A percentile compares a stretch with the other conserved stretches of the same genome.
Evolutionary conservation across 768 basidiomycete genomes (phyloP).

Genomic region (Rhizopogon vinicolor): DNA sequence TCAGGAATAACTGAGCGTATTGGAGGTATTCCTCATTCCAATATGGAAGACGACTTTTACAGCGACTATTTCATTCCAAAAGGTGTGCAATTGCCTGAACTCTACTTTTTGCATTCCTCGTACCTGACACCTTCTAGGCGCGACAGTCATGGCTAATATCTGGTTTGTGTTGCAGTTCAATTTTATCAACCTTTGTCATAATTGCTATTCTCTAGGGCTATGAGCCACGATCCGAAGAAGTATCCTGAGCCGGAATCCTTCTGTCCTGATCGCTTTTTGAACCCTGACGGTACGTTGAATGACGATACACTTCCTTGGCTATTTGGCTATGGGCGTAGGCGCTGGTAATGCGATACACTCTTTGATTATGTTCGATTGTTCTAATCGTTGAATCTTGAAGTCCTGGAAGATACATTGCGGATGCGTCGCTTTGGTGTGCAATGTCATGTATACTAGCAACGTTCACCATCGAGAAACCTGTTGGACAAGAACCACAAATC

Average conservation of each 20-base stretch:
- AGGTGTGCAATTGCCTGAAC: slow-evolving; percentile 15
- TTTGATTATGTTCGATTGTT: background rate
- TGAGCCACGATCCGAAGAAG: slow-evolving; percentile 6
- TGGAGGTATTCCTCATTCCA: slow-evolving; percentile 18
- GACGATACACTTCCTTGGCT: slow-evolving; percentile 4
- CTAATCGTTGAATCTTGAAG: background rate
- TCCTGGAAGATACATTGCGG: slow-evolving; percentile 4
- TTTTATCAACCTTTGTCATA: background rate
- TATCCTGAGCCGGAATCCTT: slow-evolving; percentile 9
- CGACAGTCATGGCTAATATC: slow-evolving; percentile 8
- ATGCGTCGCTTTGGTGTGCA: slow-evolving; percentile 4
- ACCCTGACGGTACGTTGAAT: slow-evolving; percentile 5
- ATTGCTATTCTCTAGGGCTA: background rate
- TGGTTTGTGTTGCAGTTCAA: slow-evolving; percentile 3
- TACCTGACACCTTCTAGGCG: background rate
- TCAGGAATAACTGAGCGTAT: background rate
- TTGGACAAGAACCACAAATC: slow-evolving; percentile 9
- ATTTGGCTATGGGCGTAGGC: slow-evolving; percentile 11
- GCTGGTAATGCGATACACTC: slow-evolving; percentile 1
- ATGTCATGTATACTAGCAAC: slow-evolving; percentile 12
- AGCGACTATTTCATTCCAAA: slow-evolving; percentile 24
- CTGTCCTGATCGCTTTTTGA: slow-evolving; percentile 9
- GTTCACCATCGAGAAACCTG: slow-evolving; percentile 11
- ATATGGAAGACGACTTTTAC: slow-evolving; percentile 15
- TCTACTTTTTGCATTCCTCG: background rate